Evolutionary conservation across 179 eudicot genomes (phyloP).

Genomic region (Carnegiea gigantea): DNA sequence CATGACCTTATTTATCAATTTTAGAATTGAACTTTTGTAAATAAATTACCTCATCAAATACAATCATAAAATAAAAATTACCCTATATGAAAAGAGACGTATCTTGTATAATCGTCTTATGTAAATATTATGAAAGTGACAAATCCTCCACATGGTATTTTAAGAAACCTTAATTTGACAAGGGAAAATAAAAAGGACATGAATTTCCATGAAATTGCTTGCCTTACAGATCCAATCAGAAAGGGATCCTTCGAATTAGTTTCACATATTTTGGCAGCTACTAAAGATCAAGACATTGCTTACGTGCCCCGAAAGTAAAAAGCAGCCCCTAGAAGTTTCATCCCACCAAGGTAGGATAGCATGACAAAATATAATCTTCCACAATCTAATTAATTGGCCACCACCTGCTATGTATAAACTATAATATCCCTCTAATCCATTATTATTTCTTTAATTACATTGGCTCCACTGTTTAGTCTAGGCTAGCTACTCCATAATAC

Average conservation of each 20-base stretch:
- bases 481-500: neutral
- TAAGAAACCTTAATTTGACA: neutral
- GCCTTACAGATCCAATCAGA: neutral
- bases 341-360: neutral
- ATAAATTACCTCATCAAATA: too few relatives aligned
- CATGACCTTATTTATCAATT: too few relatives aligned
- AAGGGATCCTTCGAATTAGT: neutral
- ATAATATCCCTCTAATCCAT: slow-evolving; percentile 6
- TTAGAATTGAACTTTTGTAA: too few relatives aligned
- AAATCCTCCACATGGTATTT: neutral
- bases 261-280: slow-evolving; percentile 7
- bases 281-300: slow-evolving; percentile 9
- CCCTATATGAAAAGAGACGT: too few relatives aligned
- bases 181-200: neutral
- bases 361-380: slow-evolving; percentile 2
- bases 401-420: neutral
- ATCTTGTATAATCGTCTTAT: neutral
- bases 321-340: slow-evolving; percentile 11
- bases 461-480: slow-evolving; percentile 21
- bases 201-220: neutral
- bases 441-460: neutral
- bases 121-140: neutral
- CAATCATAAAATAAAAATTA: too few relatives aligned
- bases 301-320: slow-evolving; percentile 25
- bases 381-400: slow-evolving; percentile 11